Base-by-base conservation (phyloP, 2,329 filamentous ascomycete species). In the Emericellopsis cladophorae region DNA sequence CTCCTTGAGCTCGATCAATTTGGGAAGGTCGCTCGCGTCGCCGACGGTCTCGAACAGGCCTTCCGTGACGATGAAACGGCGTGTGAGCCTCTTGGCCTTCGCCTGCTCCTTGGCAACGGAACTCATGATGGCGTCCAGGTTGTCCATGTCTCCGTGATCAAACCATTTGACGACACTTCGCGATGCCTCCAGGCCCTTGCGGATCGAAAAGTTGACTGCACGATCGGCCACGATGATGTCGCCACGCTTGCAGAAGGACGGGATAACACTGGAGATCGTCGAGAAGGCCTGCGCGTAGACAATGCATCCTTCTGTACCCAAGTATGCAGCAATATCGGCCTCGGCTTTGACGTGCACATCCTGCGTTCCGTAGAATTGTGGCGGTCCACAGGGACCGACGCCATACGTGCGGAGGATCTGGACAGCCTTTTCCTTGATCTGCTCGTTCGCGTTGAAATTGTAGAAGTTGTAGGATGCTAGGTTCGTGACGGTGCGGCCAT, bases 261-360 rank as follows among this genome's bases (percentile, higher is more conserved):
- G 93, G 46, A 98, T 95, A 18, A 96, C 89, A 57, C 84, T 90
- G n/a, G 85, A 89, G 45, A 96, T 93, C 33, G 92, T 95, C 22
- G 86, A 94, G 58, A 98, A 96, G 4, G 89, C 82, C 57, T 98
- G 92, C 1, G 92, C 85, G 56, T 98, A 98, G 44, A 98, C 80
- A 50, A 98, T 96, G 56, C 87, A 93, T 26, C 83, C 81, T 41
- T 89, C 79, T 1, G 85, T 86, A 21, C 92, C 92, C 22, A 98
- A 65, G 57, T 90, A 94, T 9, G 84, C 76, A 21, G 92, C 88
- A 54, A 98, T 89, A 58, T 96, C 90, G 42, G 85, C 78, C 64
- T 98, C 92, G 14, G 87, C 88, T 68, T 93, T 92, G 77, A 95
- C 90, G 62, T 98, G 92, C 36, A 96, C 89, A 62, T 98, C 92